A percentile compares a stretch with the other conserved stretches of the same genome.
phyloP scores from a whole-genome alignment of 495 filamentous ascomycete species.

The Corynascus novoguineensis region DNA sequence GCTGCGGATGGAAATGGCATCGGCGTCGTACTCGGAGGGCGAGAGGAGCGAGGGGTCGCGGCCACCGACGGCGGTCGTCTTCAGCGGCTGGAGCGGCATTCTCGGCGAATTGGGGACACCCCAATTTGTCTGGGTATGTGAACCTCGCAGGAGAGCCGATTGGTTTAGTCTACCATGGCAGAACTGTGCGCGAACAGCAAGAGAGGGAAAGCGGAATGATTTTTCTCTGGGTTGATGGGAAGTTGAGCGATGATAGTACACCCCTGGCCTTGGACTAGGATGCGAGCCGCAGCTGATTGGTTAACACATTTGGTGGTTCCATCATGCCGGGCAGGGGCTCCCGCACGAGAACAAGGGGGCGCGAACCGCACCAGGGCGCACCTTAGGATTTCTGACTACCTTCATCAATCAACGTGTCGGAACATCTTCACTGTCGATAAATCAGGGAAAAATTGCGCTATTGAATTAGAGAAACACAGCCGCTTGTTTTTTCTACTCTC shows the following conservation, averaged over 20 bases:
- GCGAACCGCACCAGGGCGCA: neutral
- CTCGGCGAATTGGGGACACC: neutral
- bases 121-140: neutral
- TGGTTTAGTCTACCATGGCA: constrained; percentile 11
- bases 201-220: neutral
- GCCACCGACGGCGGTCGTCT: constrained; percentile 18
- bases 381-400: no score
- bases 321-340: neutral
- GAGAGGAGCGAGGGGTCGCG: constrained; percentile 50
- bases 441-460: no score
- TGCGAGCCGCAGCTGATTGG: neutral
- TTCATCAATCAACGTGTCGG: no score
- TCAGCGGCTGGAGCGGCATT: constrained; percentile 27
- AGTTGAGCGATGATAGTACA: neutral
- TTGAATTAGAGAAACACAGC: no score
- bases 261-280: neutral
- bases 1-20: constrained; percentile 60
- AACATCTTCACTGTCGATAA: no score
- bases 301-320: neutral
- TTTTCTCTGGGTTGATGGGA: neutral
- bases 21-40: constrained; percentile 60
- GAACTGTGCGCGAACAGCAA: neutral
- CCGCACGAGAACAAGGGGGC: neutral
- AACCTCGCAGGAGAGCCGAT: neutral
- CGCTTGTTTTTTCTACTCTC: no score